These are phyloP conservation scores for Rehmannia glutinosa DNA, from an alignment of 257 asterid genomes.

Conservation along the genomic window DNA sequence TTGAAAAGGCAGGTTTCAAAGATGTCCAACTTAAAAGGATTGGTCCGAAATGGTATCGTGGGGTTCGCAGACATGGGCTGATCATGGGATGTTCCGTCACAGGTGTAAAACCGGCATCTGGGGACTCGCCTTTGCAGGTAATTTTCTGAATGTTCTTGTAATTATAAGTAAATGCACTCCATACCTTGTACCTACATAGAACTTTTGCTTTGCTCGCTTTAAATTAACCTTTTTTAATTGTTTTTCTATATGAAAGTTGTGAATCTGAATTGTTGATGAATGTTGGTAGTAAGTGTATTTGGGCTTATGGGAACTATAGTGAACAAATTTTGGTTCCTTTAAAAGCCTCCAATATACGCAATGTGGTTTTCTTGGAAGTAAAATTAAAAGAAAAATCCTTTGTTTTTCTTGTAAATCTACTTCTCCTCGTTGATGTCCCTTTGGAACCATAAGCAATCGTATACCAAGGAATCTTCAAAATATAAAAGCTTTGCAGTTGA, in stretches of 20 bases:
- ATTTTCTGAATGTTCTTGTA: background rate
- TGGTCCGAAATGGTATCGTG: constrained; percentile 99
- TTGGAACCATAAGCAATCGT: no score
- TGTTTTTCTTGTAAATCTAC: no score
- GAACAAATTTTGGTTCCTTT: no score
- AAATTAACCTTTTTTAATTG: background rate
- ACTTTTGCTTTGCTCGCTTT: background rate
- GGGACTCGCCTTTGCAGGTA: constrained; percentile 96
- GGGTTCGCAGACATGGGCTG: constrained; percentile 92
- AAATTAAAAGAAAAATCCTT: no score
- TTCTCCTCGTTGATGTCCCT: no score
- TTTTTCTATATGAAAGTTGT: background rate
- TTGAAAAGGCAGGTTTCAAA: constrained; percentile 82
- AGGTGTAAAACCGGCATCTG: constrained; percentile 78
- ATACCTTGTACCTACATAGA: background rate
- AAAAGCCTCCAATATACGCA: no score
- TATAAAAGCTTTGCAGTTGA: no score
- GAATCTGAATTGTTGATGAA: background rate
- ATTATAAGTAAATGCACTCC: background rate
- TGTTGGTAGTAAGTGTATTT: no score
- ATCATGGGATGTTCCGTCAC: constrained; percentile 99
- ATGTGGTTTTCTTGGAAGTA: no score
- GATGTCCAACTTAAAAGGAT: constrained; percentile 87
- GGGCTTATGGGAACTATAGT: no score
- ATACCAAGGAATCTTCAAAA: no score